phyloP scores from a whole-genome alignment of 345 rosid genomes.

The Arabidopsis arenosa region DNA sequence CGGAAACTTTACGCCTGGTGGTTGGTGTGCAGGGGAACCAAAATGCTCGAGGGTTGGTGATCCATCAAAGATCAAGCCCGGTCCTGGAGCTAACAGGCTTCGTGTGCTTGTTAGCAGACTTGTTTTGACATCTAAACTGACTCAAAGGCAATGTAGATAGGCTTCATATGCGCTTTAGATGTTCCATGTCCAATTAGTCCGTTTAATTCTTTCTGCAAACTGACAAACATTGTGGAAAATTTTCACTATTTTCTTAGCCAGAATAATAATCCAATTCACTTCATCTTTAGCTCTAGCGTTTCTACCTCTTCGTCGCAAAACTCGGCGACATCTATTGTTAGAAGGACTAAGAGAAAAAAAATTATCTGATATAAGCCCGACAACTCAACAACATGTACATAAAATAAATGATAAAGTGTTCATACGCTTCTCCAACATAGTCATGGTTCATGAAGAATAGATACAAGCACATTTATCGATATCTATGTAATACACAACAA shows the following conservation, averaged over 20 bases:
- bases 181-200: conserved; percentile 4
- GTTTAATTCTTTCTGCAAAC: conserved; percentile 11
- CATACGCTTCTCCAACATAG: conserved; percentile 5
- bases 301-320: not conserved
- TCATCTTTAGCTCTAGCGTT: not conserved
- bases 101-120: conserved; percentile 58
- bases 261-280: conserved; percentile 29
- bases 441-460: conserved; percentile 3
- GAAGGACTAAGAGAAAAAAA: not conserved
- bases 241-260: conserved; percentile 20
- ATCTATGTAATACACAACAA: conserved; percentile 20
- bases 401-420: conserved; percentile 15
- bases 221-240: conserved; percentile 25
- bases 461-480: conserved; percentile 20
- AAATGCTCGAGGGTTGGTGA: conserved; percentile 75
- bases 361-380: not conserved
- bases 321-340: not conserved
- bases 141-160: conserved; percentile 77
- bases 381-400: not conserved
- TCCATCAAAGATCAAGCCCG: conserved; percentile 61
- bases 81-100: conserved; percentile 82
- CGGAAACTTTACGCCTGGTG: conserved; percentile 85
- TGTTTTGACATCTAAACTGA: conserved; percentile 48
- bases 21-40: conserved; percentile 85
- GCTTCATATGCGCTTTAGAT: conserved; percentile 16